phyloP scores from a whole-genome alignment of 2,329 filamentous ascomycete genomes.

The Orbilia ellipsospora region DNA sequence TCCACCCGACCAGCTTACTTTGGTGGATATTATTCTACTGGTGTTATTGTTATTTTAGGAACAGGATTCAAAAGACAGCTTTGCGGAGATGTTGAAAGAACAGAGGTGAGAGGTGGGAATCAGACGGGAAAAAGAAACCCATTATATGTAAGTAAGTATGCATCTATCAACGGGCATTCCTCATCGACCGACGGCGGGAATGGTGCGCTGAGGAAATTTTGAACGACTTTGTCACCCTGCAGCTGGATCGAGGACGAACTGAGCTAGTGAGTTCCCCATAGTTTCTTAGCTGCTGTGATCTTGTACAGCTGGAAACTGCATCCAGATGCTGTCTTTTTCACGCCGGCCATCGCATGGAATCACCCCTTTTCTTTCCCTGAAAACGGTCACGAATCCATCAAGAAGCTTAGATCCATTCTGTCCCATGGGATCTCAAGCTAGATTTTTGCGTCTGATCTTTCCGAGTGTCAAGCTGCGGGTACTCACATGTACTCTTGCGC shows the following conservation, averaged over 20 bases:
- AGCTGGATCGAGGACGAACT: not conserved
- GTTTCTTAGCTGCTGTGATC: not conserved
- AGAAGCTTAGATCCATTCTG: conserved; percentile 3
- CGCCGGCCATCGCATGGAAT: conserved; percentile 36
- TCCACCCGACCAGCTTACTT: no score
- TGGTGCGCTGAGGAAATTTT: conserved; percentile 17
- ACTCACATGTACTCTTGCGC: not conserved
- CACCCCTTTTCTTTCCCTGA: conserved; percentile 32
- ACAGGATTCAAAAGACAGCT: not conserved
- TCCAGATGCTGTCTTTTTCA: conserved; percentile 47
- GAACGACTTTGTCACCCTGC: conserved; percentile 28
- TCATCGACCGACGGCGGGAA: conserved; percentile 20
- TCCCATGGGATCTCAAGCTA: no score
- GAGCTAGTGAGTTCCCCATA: conserved; percentile 7
- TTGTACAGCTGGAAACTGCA: conserved; percentile 19
- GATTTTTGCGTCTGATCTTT: not conserved
- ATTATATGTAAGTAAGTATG: not conserved
- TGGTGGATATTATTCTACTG: no score
- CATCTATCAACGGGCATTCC: conserved; percentile 21
- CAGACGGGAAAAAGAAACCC: not conserved
- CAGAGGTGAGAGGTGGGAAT: not conserved
- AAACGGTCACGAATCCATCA: conserved; percentile 2
- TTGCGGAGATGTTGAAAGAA: not conserved
- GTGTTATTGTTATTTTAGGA: conserved; percentile 2
- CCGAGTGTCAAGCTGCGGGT: not conserved